These are phyloP conservation scores for Ambrosia trifida DNA, from an alignment of 129 eudicot genomes.

Conservation along the genomic window DNA sequence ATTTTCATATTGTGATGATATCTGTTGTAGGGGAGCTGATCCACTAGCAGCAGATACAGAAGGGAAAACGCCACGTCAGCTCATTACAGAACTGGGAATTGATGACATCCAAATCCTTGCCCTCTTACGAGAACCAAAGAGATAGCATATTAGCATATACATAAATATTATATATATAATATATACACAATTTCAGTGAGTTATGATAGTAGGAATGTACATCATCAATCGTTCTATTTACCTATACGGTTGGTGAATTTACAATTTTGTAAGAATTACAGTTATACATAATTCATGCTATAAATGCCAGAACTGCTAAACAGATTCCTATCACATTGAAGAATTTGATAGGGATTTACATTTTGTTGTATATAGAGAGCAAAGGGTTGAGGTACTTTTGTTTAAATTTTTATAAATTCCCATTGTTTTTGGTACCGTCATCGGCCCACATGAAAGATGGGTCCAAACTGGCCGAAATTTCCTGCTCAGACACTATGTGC, in stretches of 20 bases:
- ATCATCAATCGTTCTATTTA: conserved; percentile 8
- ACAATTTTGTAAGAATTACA: conserved; percentile 27
- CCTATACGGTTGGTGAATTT: conserved; percentile 14
- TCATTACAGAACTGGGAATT: conserved; percentile 43
- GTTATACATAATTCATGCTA: conserved; percentile 3
- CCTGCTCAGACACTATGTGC: neutral
- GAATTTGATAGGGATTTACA: neutral
- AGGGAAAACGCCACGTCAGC: conserved; percentile 65
- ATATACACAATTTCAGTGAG: conserved; percentile 1
- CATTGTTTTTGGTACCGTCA: neutral
- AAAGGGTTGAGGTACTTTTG: neutral
- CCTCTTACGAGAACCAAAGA: conserved; percentile 46
- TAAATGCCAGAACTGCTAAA: conserved; percentile 17
- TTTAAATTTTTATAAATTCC: neutral
- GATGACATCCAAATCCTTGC: conserved; percentile 72
- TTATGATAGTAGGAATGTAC: conserved; percentile 33
- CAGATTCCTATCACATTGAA: neutral
- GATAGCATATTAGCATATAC: conserved; percentile 37
- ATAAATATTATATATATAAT: neutral
- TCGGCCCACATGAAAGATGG: neutral
- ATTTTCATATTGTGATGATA: conserved; percentile 13
- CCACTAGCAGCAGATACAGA: conserved; percentile 55
- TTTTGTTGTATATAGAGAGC: neutral
- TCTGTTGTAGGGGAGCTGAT: conserved; percentile 64
- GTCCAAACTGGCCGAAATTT: neutral